Base-by-base conservation (phyloP, 2,329 filamentous ascomycete species). In the Metarhizium robertsii region DNA sequence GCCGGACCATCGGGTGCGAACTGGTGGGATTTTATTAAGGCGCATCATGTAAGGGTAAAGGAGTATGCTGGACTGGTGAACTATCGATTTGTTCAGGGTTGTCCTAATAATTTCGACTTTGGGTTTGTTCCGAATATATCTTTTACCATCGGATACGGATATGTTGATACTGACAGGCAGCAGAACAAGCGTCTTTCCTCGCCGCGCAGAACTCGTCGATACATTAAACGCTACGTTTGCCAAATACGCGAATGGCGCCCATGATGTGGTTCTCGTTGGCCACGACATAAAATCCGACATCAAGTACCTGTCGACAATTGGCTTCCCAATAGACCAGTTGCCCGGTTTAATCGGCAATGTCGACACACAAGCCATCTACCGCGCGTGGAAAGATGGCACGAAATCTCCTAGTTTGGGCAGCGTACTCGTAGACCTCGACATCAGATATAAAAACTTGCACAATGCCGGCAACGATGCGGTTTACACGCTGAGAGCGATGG, bases 401-500 rank as follows among this genome's bases (percentile, higher is more conserved):
- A 73, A 86, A 2, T 67, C 75, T 3, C 77, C 79, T 14, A 79
- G 79, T 1, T 77, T 97, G 2, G 73, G 72, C 0, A 72, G 62
- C 6, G 76, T 95, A 14, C 78, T 96, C 29, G 64, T 69, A 6
- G 78, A 86, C 6, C 74, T 96, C 32, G 80, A 79, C 2, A 80
- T 95, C 8, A 63, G 71, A 0, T 80, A 76, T 46, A 80, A 75
- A 69, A 77, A 87, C 61, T 75, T 92, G n/a, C 91, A 96, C 69
- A 95, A 95, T 65, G 91, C 86, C 0, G 85, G 91, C 2, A 96
- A 96, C 61, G 91, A 96, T 66, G 90, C 91, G 0, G 79, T 84
- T 1, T 94, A 87, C 66, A 92, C 90, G 0, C 71, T 95, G 59
- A 84, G 86, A 58, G 86, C 84, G 7, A 80, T 94, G 76, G 68